phyloP scores from a whole-genome alignment of 805 yeast species.

The Candida chauliodis region DNA sequence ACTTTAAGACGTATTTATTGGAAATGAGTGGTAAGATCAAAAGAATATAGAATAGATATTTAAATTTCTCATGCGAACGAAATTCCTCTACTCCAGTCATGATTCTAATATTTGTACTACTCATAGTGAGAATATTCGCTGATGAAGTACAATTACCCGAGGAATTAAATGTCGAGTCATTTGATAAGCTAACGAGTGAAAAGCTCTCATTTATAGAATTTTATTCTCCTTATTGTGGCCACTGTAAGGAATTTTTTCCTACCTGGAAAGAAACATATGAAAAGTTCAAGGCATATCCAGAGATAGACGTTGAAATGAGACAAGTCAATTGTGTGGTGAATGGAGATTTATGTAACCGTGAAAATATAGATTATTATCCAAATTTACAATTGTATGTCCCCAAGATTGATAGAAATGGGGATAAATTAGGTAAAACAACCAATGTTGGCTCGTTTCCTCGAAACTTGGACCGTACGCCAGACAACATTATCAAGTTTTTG shows the following conservation, averaged over 20 bases:
- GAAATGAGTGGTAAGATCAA: conserved; percentile 24
- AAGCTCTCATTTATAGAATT: conserved; percentile 80
- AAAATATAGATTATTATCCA: conserved; percentile 68
- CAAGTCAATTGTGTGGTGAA: conserved; percentile 84
- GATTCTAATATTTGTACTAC: conserved; percentile 1
- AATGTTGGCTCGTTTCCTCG: conserved; percentile 45
- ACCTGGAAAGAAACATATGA: conserved; percentile 70
- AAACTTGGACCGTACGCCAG: conserved; percentile 42
- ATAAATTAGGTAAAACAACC: conserved; percentile 25
- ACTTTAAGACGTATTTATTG: conserved; percentile 55
- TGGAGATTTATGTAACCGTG: conserved; percentile 79
- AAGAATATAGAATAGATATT: conserved; percentile 2
- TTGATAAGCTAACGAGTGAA: conserved; percentile 45
- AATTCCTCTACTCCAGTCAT: no score
- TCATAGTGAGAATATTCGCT: neutral
- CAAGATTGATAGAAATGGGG: conserved; percentile 29
- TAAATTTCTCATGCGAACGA: neutral
- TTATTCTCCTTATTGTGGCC: conserved; percentile 85
- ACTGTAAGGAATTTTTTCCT: conserved; percentile 79
- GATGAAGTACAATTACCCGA: conserved; percentile 39
- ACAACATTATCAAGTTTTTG: conserved; percentile 50
- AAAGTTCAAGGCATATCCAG: conserved; percentile 38
- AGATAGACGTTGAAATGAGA: conserved; percentile 50
- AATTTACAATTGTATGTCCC: conserved; percentile 67
- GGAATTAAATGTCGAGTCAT: conserved; percentile 46